Percentiles rank a stretch among this genome's conserved stretches.
These are phyloP conservation scores for Fraxinus ornus DNA, from an alignment of 305 asterid genomes.

Conservation along the genomic window DNA sequence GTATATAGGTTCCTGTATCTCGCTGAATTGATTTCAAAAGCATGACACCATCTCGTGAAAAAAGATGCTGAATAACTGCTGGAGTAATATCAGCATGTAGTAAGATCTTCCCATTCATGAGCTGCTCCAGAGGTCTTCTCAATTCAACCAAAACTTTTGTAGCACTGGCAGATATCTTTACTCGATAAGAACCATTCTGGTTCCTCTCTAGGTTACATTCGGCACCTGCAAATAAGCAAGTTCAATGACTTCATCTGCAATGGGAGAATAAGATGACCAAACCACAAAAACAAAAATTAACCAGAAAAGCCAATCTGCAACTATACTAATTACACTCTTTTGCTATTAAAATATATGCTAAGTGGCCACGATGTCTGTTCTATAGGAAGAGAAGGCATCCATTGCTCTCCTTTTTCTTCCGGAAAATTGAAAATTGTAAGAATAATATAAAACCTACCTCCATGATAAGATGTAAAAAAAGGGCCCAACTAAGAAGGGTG, in stretches of 20 bases:
- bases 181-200: conserved; percentile 48
- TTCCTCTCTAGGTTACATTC: conserved; percentile 45
- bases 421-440: neutral
- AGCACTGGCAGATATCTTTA: conserved; percentile 56
- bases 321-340: neutral
- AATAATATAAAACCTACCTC: neutral
- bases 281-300: neutral
- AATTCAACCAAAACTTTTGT: conserved; percentile 56
- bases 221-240: conserved; percentile 43
- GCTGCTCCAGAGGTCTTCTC: conserved; percentile 50
- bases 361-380: neutral
- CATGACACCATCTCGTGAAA: conserved; percentile 49
- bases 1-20: conserved; percentile 60
- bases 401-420: neutral
- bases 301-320: conserved; percentile 8
- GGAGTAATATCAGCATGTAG: conserved; percentile 53
- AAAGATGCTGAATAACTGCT: conserved; percentile 50
- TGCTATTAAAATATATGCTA: neutral
- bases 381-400: neutral
- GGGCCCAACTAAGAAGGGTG: neutral
- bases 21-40: conserved; percentile 55
- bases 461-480: neutral
- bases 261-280: neutral
- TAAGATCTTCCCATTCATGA: conserved; percentile 55
- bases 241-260: neutral